Base-by-base conservation (phyloP, 1,139 yeast genomes). In the Tardiomyces depauwii region DNA sequence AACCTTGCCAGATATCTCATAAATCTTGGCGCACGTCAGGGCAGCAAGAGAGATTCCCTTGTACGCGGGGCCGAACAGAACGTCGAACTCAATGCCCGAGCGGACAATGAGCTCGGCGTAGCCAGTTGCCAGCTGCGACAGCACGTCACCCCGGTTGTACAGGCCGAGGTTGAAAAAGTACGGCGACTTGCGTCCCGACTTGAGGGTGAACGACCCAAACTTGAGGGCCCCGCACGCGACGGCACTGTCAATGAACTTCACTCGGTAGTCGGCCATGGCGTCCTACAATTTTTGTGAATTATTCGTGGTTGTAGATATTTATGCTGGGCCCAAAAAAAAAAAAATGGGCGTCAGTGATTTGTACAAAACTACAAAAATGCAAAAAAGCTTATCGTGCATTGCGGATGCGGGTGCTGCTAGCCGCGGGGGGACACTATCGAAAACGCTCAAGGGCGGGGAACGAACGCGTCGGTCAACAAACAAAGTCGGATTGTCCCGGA, bases 11-110 rank as follows among this genome's bases (percentile, higher is more conserved):
- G 82, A 50, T 54, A 88, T 72, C 67, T 91, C 97, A 33, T 93
- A 94, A 53, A 91, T 74, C 66, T 91, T 89, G 48, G 93, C 88
- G 47, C 86, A 87, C 11, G 96, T 87, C 50, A 89, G 77, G 9
- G 98, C 95, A 45, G 95, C 95, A 47, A 91, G 73, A 28, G 98
- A 95, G 56, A 91, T 91, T 23, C 98, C 98, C 69, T 91, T 91
- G 69, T 91, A 91, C 27, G 98, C 98, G 16, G 98, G 98, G 12
- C 98, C 98, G 59, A 91, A 91, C 48, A 91, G 71, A 39, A 91
- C 80, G 60, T 91, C 98, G 58, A 91, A 89, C 62, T 87, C 82
- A 48, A 91, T 62, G 3, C 82, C 88, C 1, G 91, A 75, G 44
- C 77, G 78, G 54, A 88, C 80, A 55, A 91, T 89, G 39, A 96